phyloP scores from a whole-genome alignment of 164 flowering plant genomes.

The Vitis rotundifolia region DNA sequence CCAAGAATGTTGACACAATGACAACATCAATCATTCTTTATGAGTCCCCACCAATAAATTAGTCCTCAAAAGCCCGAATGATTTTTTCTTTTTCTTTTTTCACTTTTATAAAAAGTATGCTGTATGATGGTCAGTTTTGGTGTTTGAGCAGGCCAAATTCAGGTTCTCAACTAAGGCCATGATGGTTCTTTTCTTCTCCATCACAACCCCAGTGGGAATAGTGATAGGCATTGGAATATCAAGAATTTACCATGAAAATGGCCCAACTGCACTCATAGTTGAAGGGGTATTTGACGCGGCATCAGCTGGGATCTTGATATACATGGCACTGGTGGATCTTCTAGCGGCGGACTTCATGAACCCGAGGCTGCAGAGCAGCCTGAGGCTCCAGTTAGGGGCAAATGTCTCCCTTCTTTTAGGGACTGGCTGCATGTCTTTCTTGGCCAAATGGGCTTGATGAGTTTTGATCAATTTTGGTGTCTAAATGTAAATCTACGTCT shows the following conservation, averaged over 20 bases:
- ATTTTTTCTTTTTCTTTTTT: not conserved
- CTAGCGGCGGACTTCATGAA: conserved; percentile 56
- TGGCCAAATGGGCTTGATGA: conserved; percentile 57
- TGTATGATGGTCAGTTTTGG: no score
- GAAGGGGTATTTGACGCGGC: conserved; percentile 46
- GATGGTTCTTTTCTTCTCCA: conserved; percentile 51
- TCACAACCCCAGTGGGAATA: conserved; percentile 55
- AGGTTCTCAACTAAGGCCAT: conserved; percentile 28
- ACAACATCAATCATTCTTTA: conserved; percentile 8
- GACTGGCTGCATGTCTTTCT: conserved; percentile 44
- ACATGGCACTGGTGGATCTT: conserved; percentile 61
- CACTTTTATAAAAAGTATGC: not conserved
- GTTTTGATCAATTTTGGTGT: not conserved
- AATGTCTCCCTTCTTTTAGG: conserved; percentile 48
- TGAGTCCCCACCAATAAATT: no score
- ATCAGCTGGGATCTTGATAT: conserved; percentile 56
- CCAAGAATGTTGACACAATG: conserved; percentile 18
- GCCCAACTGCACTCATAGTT: conserved; percentile 42
- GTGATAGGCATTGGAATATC: conserved; percentile 51
- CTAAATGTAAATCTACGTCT: no score
- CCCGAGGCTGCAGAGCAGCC: conserved; percentile 40
- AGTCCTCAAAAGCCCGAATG: not conserved
- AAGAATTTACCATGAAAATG: conserved; percentile 32
- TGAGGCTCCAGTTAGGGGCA: conserved; percentile 37
- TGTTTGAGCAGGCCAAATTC: conserved; percentile 42